Percentiles rank a stretch among this genome's conserved stretches.
Evolutionary conservation across 768 basidiomycete species (phyloP).

Genomic region (Panellus pusillus): DNA sequence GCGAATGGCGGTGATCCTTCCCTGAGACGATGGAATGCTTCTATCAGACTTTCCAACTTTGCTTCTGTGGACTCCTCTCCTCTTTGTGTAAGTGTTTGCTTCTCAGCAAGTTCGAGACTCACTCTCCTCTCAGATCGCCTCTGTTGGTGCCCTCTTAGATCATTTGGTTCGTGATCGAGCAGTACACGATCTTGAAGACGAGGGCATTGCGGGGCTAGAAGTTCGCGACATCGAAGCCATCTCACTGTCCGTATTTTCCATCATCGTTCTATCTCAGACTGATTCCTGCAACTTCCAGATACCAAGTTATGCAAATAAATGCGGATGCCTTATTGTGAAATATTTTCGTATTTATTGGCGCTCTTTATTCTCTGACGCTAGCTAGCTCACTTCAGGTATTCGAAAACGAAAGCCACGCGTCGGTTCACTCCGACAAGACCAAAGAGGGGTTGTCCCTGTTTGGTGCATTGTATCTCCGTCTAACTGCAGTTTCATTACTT

Average conservation of each 20-base stretch:
- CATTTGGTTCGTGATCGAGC: conserved; percentile 67
- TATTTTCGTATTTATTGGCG: not conserved
- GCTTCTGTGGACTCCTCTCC: conserved; percentile 70
- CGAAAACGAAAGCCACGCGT: conserved; percentile 83
- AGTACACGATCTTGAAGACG: conserved; percentile 62
- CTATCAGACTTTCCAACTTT: conserved; percentile 81
- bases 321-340: conserved; percentile 79
- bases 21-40: conserved; percentile 70
- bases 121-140: conserved; percentile 59
- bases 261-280: not conserved
- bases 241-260: conserved; percentile 50
- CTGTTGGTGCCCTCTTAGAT: conserved; percentile 80
- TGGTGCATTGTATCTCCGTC: conserved; percentile 43
- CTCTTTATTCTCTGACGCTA: not conserved
- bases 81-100: conserved; percentile 62
- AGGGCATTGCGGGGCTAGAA: conserved; percentile 61
- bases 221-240: conserved; percentile 73
- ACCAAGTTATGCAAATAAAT: conserved; percentile 89
- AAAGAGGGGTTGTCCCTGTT: conserved; percentile 92
- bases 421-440: conserved; percentile 77
- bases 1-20: conserved; percentile 52
- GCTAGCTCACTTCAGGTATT: conserved; percentile 88
- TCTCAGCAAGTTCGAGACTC: not conserved
- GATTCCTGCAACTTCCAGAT: conserved; percentile 39
- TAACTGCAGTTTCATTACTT: conserved; percentile 1